Conservation (phyloP, 345 rosid species). For the Litchi chinensis region DNA sequence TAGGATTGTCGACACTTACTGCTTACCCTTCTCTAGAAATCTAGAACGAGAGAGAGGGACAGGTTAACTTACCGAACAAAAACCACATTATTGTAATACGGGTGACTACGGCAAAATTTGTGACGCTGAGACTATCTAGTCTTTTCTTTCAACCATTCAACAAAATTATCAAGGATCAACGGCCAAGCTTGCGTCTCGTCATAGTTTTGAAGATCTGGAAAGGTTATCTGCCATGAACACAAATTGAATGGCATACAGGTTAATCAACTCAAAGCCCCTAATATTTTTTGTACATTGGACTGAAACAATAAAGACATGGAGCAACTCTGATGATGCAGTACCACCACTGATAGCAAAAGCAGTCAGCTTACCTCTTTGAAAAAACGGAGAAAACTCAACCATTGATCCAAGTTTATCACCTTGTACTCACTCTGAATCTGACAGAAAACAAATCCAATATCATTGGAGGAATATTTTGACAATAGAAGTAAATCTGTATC, state of each 20-base stretch:
- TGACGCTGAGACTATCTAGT: constrained; percentile 24
- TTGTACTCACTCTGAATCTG: constrained; percentile 59
- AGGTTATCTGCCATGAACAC: constrained; percentile 37
- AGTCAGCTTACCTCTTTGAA: constrained; percentile 48
- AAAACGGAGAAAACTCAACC: constrained; percentile 54
- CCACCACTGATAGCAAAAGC: neutral
- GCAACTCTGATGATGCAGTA: too few relatives aligned
- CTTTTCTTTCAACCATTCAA: constrained; percentile 55
- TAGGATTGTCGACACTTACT: neutral
- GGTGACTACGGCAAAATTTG: neutral
- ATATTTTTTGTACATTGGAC: neutral
- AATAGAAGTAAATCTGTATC: neutral
- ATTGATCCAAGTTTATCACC: constrained; percentile 58
- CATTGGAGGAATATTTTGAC: neutral
- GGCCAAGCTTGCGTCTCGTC: constrained; percentile 55
- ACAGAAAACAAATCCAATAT: constrained; percentile 15
- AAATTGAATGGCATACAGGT: neutral
- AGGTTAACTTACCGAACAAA: neutral
- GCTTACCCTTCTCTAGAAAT: neutral
- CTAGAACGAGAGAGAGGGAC: neutral
- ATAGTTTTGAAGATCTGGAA: constrained; percentile 51
- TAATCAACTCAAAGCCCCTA: neutral
- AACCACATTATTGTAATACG: neutral
- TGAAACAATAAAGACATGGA: too few relatives aligned
- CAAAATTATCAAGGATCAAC: constrained; percentile 55